A percentile compares a stretch with the other conserved stretches of the same genome.
These are phyloP conservation scores for Inonotus obliquus DNA, from an alignment of 1,284 basidiomycete species.

Conservation along the genomic window DNA sequence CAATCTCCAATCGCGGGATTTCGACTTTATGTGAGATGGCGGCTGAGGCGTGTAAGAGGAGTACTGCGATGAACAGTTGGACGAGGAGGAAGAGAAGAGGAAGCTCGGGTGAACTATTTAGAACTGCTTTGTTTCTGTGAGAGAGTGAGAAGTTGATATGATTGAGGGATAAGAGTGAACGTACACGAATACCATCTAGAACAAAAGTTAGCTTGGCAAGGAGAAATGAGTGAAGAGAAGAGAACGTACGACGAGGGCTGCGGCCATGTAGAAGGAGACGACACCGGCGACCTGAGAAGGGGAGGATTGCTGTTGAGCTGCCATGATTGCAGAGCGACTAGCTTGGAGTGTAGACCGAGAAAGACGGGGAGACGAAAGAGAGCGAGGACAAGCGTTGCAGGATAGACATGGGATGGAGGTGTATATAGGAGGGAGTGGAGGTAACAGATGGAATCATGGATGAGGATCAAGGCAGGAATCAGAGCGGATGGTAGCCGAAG, in stretches of 20 bases:
- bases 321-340: slow-evolving; percentile 23
- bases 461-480: neutral
- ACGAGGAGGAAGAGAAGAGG: slow-evolving; percentile 66
- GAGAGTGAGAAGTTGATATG: neutral
- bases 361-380: neutral
- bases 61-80: slow-evolving; percentile 64
- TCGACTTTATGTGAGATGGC: slow-evolving; percentile 44
- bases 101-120: slow-evolving; percentile 60
- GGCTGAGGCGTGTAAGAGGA: slow-evolving; percentile 49
- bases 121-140: slow-evolving; percentile 66
- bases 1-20: slow-evolving; percentile 49
- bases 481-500: too few relatives aligned
- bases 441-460: neutral
- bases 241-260: slow-evolving; percentile 61
- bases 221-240: neutral
- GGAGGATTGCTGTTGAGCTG: slow-evolving; percentile 27
- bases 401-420: too few relatives aligned
- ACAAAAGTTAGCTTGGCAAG: slow-evolving; percentile 2
- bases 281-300: slow-evolving; percentile 58
- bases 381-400: neutral
- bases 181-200: slow-evolving; percentile 27
- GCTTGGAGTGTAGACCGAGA: neutral
- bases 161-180: slow-evolving; percentile 1
- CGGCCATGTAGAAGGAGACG: slow-evolving; percentile 71
- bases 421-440: too few relatives aligned